Conservation (phyloP, 257 asterid species). For the Solanum peruvianum region DNA sequence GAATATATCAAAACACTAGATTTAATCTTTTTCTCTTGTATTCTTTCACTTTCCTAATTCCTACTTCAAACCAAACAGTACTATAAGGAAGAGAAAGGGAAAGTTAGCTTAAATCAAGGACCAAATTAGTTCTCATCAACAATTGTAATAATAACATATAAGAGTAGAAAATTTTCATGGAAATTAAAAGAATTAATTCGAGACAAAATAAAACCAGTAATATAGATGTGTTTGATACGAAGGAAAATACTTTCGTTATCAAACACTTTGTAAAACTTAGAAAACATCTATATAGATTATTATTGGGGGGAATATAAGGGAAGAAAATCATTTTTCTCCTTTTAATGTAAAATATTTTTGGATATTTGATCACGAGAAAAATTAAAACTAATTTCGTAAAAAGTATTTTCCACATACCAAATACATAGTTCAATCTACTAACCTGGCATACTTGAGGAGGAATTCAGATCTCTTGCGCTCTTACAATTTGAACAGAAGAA, state of each 20-base stretch:
- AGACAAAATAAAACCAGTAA: background rate
- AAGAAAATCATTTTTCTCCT: background rate
- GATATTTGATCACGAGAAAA: background rate
- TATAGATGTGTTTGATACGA: background rate
- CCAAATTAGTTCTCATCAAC: background rate
- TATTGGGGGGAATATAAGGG: background rate
- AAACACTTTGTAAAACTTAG: background rate
- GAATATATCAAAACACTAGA: background rate
- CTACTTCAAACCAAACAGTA: background rate
- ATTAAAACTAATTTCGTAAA: background rate
- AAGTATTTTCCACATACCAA: background rate
- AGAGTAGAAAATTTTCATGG: background rate
- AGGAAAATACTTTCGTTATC: background rate
- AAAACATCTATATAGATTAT: background rate
- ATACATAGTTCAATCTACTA: background rate
- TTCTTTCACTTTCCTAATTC: background rate
- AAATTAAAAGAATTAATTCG: background rate
- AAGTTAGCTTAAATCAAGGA: background rate
- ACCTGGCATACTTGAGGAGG: background rate
- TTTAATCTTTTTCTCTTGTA: background rate
- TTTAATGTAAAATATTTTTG: background rate
- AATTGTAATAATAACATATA: background rate
- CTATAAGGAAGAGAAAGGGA: background rate
- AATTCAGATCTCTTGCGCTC: background rate
- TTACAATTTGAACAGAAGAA: background rate